These are phyloP conservation scores for Trichocomaceae sp. DNA, from an alignment of 2,329 filamentous ascomycete genomes.

Conservation along the genomic window DNA sequence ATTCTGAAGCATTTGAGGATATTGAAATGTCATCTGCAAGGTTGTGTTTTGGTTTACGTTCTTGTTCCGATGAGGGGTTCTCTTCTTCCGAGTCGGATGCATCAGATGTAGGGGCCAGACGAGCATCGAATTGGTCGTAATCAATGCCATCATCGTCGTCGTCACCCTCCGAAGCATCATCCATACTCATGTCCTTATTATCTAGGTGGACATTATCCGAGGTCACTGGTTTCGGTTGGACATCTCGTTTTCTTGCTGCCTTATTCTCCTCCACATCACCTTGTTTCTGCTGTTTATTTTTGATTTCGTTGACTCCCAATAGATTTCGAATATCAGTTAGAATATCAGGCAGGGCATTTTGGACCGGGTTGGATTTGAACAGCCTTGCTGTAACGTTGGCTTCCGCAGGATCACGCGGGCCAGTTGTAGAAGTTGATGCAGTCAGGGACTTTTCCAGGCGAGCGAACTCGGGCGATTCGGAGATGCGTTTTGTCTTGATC, in stretches of 20 bases:
- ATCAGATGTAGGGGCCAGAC: conserved; percentile 26
- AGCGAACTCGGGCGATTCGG: conserved; percentile 44
- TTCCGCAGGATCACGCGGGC: conserved; percentile 40
- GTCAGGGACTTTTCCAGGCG: conserved; percentile 28
- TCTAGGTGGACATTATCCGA: not conserved
- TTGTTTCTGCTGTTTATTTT: conserved; percentile 12
- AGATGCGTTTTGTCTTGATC: conserved; percentile 51
- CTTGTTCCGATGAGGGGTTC: not conserved
- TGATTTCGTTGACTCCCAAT: conserved; percentile 29
- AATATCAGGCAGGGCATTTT: conserved; percentile 46
- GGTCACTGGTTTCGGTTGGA: not conserved
- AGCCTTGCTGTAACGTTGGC: conserved; percentile 55
- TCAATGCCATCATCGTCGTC: conserved; percentile 18
- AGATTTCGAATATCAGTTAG: conserved; percentile 36
- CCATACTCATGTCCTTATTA: conserved; percentile 16
- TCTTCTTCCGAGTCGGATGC: conserved; percentile 22
- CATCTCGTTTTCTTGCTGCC: conserved; percentile 11
- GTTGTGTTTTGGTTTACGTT: conserved; percentile 11
- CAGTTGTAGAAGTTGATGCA: conserved; percentile 25
- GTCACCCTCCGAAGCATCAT: conserved; percentile 2
- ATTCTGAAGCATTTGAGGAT: conserved; percentile 26
- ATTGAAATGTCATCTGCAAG: conserved; percentile 22
- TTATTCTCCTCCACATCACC: not conserved
- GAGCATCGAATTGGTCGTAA: conserved; percentile 25
- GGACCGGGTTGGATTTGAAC: conserved; percentile 55